phyloP scores from a whole-genome alignment of 225 moss, liverwort and hornwort species.

The Bryoerythrophyllum caledonicum region DNA sequence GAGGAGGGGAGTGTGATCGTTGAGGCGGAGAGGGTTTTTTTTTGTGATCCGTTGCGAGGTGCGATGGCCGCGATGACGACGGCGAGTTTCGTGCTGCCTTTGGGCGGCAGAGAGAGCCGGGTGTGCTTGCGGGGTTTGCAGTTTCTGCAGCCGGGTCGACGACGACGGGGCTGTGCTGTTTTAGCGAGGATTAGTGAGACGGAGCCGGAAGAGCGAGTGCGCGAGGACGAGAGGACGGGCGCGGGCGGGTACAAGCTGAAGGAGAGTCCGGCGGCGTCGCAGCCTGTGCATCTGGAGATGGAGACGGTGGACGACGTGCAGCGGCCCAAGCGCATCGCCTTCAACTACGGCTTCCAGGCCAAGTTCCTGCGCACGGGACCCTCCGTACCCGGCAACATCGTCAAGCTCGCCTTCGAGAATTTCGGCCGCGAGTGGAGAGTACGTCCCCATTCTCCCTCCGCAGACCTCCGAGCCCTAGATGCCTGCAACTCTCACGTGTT shows the following conservation, averaged over 20 bases:
- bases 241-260: conserved; percentile 34
- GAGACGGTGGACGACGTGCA: conserved; percentile 42
- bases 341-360: conserved; percentile 92
- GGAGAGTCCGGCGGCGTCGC: background rate
- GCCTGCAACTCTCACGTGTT: background rate
- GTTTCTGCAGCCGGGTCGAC: background rate
- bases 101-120: background rate
- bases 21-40: background rate
- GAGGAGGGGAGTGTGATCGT: too few relatives aligned
- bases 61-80: conserved; percentile 28
- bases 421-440: conserved; percentile 97
- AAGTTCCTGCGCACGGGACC: conserved; percentile 78
- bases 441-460: background rate
- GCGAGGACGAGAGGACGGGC: conserved; percentile 33
- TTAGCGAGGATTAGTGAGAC: conserved; percentile 25
- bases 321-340: conserved; percentile 68
- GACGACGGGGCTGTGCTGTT: conserved; percentile 12
- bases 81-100: conserved; percentile 8
- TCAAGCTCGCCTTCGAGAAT: conserved; percentile 79
- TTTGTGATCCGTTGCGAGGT: background rate
- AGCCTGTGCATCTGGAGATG: conserved; percentile 54
- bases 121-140: background rate
- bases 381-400: conserved; percentile 64
- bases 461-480: conserved; percentile 7
- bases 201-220: conserved; percentile 15